Percentiles rank a stretch among this genome's conserved stretches.
These are phyloP conservation scores for Theileria annulata DNA, from an alignment of 169 alveolate species.

Conservation along the genomic window DNA sequence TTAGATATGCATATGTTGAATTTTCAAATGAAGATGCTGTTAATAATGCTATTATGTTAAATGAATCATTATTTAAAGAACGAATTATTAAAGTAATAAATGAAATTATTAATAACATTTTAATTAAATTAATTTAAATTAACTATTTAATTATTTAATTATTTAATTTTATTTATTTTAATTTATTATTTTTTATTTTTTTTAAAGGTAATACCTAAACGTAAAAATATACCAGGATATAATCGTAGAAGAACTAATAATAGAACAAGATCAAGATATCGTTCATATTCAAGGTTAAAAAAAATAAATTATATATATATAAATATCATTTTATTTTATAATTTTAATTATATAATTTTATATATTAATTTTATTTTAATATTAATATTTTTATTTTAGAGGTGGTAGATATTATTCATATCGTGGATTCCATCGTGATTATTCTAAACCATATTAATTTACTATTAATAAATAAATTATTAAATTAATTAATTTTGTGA, in stretches of 20 bases:
- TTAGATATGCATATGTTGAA: conserved; percentile 90
- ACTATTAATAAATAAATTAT: no score
- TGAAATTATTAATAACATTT: no score
- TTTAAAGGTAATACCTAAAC: conserved; percentile 74
- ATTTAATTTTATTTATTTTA: no score
- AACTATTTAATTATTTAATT: no score
- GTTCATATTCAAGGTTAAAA: conserved; percentile 16
- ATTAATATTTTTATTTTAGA: no score
- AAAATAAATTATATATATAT: no score
- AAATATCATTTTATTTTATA: no score
- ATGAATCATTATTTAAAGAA: conserved; percentile 88
- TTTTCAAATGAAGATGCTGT: conserved; percentile 84
- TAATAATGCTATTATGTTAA: conserved; percentile 83
- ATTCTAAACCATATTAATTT: conserved; percentile 54
- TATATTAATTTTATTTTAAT: no score
- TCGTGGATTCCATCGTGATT: conserved; percentile 62
- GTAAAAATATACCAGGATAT: conserved; percentile 84
- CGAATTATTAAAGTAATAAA: conserved; percentile 83
- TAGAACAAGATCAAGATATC: conserved; percentile 41
- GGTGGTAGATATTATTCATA: conserved; percentile 58
- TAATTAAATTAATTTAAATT: no score
- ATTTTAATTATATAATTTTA: no score
- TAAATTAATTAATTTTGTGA: no score
- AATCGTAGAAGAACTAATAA: conserved; percentile 23
- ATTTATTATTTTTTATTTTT: not conserved